Evolutionary conservation across 768 basidiomycete genomes (phyloP), one percentile per base, ranked within the genome.

Genomic region (Kwoniella dejecticola): DNA sequence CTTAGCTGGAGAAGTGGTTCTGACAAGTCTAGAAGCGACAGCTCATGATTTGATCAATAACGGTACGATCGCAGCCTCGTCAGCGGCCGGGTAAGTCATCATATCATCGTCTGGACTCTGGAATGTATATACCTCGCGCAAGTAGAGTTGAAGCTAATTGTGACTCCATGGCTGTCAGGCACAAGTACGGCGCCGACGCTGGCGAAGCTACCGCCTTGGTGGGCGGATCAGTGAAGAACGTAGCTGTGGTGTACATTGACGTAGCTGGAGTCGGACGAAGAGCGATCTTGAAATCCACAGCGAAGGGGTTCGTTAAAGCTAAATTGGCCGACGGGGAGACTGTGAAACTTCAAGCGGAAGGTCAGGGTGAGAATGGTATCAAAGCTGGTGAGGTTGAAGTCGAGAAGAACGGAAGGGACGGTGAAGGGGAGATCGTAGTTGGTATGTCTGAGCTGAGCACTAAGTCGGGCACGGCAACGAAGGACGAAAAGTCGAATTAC

Each of bases 191-290:
- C 2, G 72, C 83, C 0, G 85, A 87, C 52, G 87, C 86, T 6
- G 87, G 82, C 10, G 81, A 85, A 45, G 84, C 83, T 19, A 85
- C 86, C 1, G 76, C 82, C 49, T 78, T 88, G 53, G 79, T 87
- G 59, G 84, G 87, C 5, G 86, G 85, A 7, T 85, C 86, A 0
- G 87, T 86, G 31, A 81, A 84, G 62, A 90, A 90, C 77, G 85
- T 89, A 12, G 86, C 83, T 3, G 80, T 90, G 36, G 87, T 91
- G 21, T 91, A 90, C 77, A 83, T 90, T 40, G 89, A 90, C 74
- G 82, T 88, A 81, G 79, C 82, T 1, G 88, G 89, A 0, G 84
- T 91, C 36, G 89, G 88, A 8, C 81, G 88, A 58, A 81, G 84
- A 46, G 89, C 88, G 12, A 75, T 91, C 53, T 76, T 91, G 72